Percentiles rank a stretch among this genome's conserved stretches.
Evolutionary conservation across 208 protist genomes (phyloP).

Genomic region (Strigomonas galati): DNA sequence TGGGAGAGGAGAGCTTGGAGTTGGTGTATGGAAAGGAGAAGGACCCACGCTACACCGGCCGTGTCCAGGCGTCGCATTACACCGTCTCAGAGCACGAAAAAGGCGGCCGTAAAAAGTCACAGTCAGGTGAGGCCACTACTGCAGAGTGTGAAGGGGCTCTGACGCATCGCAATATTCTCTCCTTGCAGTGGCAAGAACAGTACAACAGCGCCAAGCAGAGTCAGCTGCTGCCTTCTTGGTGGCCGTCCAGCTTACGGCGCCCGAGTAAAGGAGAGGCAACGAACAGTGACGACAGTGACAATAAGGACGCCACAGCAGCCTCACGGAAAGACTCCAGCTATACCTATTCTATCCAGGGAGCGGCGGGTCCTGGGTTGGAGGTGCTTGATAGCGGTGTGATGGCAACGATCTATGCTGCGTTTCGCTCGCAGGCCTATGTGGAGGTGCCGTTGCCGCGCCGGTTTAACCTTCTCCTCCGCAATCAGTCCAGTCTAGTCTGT

Average conservation of each 20-base stretch:
- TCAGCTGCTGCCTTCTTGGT: neutral
- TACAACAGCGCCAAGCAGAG: constrained; percentile 4
- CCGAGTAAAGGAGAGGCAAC: neutral
- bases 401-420: neutral
- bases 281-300: neutral
- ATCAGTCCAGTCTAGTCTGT: constrained; percentile 30
- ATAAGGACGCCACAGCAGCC: neutral
- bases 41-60: too few relatives aligned
- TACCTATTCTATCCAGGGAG: constrained; percentile 26
- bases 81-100: too few relatives aligned
- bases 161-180: neutral
- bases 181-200: constrained; percentile 1
- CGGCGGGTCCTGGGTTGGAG: constrained; percentile 40
- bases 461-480: constrained; percentile 37
- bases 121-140: too few relatives aligned
- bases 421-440: constrained; percentile 27
- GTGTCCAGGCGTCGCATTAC: too few relatives aligned
- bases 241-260: neutral
- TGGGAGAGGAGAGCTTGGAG: too few relatives aligned
- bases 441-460: constrained; percentile 28
- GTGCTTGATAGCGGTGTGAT: neutral
- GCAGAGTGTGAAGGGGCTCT: too few relatives aligned
- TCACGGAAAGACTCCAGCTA: constrained; percentile 3
- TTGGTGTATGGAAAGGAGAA: too few relatives aligned
- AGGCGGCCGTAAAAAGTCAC: too few relatives aligned